Evolutionary conservation across 208 protist species (phyloP).

Genomic region (Tetramitus jugosus): DNA sequence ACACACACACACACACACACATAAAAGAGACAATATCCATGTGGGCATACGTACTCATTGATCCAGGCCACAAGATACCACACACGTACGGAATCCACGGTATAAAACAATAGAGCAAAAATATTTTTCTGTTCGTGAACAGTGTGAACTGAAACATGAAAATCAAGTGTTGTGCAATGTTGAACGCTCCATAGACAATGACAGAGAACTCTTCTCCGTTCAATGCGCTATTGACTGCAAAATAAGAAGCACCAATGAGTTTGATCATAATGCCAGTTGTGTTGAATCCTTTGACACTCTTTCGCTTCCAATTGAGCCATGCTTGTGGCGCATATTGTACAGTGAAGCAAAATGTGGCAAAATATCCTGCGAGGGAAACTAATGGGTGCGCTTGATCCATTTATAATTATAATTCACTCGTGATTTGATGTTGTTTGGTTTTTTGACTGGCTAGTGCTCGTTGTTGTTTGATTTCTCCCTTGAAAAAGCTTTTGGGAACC

Average conservation of each 20-base stretch:
- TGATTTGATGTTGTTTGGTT: no score
- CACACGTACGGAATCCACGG: neutral
- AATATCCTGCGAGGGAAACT: neutral
- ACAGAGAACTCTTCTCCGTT: neutral
- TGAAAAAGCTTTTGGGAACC: no score
- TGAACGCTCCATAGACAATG: constrained; percentile 13
- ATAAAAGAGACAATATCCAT: no score
- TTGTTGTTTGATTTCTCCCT: no score
- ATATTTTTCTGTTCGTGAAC: neutral
- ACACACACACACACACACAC: no score
- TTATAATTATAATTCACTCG: no score
- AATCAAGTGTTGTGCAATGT: constrained; percentile 13
- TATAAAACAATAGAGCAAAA: neutral
- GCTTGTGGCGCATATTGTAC: constrained; percentile 16
- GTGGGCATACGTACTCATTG: neutral
- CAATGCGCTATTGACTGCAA: neutral
- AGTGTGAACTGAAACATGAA: constrained; percentile 18
- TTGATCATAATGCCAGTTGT: constrained; percentile 12
- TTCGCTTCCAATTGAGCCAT: neutral
- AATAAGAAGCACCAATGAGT: neutral
- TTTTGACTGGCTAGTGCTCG: no score
- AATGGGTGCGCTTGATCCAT: neutral
- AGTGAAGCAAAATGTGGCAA: constrained; percentile 15
- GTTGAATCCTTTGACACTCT: constrained; percentile 1
- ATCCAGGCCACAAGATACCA: neutral